Conservation (phyloP, 768 basidiomycete genomes). For the Harrya chromipes region DNA sequence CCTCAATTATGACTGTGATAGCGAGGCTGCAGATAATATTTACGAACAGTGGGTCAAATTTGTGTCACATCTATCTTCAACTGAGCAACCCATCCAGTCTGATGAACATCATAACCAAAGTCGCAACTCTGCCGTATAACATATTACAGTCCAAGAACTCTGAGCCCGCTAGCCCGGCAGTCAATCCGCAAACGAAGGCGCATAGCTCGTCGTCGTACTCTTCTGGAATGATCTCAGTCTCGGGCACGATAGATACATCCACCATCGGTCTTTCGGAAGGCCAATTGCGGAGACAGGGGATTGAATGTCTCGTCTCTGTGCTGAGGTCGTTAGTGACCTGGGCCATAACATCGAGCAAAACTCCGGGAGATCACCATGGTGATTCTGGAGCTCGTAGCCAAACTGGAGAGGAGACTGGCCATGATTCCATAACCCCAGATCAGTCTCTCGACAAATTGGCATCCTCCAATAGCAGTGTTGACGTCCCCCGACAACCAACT, state of each 20-base stretch:
- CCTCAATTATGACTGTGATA: constrained; percentile 98
- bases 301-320: constrained; percentile 91
- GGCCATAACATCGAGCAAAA: constrained; percentile 58
- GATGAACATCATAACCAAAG: constrained; percentile 95
- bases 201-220: constrained; percentile 48
- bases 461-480: constrained; percentile 44
- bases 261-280: constrained; percentile 71
- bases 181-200: constrained; percentile 43
- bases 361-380: constrained; percentile 30
- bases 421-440: constrained; percentile 55
- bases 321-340: constrained; percentile 88
- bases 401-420: constrained; percentile 49
- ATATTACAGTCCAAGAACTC: constrained; percentile 45
- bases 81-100: constrained; percentile 44
- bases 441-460: constrained; percentile 54
- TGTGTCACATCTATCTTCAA: not conserved
- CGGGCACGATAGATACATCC: constrained; percentile 67
- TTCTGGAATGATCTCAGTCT: constrained; percentile 60
- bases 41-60: constrained; percentile 76
- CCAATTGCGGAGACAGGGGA: constrained; percentile 83
- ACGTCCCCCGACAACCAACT: constrained; percentile 62
- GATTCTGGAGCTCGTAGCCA: constrained; percentile 47
- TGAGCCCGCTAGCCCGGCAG: constrained; percentile 61
- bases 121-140: constrained; percentile 60
- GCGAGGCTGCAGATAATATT: constrained; percentile 92